Evolutionary conservation across 805 yeast species (phyloP), one percentile per base, ranked within the genome.

Genomic region (Torulaspora microellipsoides): DNA sequence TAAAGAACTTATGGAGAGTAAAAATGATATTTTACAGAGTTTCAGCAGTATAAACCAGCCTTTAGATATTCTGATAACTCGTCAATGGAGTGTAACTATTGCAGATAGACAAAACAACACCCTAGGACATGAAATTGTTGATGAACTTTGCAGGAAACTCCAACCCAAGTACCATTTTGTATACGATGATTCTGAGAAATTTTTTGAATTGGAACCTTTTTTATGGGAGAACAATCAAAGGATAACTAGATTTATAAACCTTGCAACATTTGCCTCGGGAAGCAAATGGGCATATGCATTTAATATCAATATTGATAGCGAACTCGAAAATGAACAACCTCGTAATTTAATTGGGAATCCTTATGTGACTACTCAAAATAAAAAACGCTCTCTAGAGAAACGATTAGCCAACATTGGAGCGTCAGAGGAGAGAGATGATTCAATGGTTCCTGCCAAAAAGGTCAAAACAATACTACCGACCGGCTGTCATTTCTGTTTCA

Each of bases 271-370:
- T 59, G 83, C 81, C 0, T 66, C 75, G 2, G 70, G 71, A 8
- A 65, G 67, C 2, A 76, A 75, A 58, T 87, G 91, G 90, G 81
- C 79, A 48, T 87, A 86, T 65, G 95, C 95, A 0, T 85, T 85
- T 49, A 71, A 70, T 30, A 40, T 78, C 25, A 56, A 56, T 38
- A 43, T 61, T 27, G 69, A 41, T 3, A 67, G 60, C 14, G 58
- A 45, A 5, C 27, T 59, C 2, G 36, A 45, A 4, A 47, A 48
- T 1, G 55, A 49, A 30, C 15, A 53, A 3, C 64, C 67, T 0
- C 53, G 56, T 2, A 56, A 55, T 38, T 11, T 60, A 3, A 57
- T 62, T 3, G 38, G 47, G 15, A 70, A 69, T 43, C 73, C 76
- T 3, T 70, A 44, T 40, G 23, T 35, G 8, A 36, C 32, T 1